Percentiles rank a stretch among this genome's conserved stretches.
Evolutionary conservation across 495 filamentous ascomycete species (phyloP).

Genomic region (Penicillium bovifimosum): DNA sequence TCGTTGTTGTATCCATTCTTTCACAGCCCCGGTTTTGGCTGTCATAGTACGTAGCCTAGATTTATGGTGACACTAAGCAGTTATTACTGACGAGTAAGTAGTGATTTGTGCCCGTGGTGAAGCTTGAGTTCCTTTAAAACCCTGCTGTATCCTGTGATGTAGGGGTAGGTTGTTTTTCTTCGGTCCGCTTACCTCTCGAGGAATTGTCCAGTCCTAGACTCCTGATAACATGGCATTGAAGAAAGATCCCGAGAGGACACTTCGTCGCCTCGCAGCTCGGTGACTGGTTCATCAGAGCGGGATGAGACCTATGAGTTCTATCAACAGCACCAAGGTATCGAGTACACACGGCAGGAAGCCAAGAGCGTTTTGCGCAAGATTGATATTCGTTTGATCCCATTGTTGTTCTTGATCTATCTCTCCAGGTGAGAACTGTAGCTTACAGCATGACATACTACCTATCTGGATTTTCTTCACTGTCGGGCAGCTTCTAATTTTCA

Average conservation of each 20-base stretch:
- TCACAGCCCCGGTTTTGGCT: too few species aligned
- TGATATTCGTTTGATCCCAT: constrained; percentile 48
- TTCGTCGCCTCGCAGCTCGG: constrained; percentile 3
- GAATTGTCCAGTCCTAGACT: not conserved
- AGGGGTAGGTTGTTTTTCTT: too few species aligned
- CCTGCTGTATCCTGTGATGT: not conserved
- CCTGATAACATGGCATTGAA: not conserved
- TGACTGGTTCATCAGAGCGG: constrained; percentile 11
- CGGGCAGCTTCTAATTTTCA: too few species aligned
- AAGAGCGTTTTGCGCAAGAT: constrained; percentile 50
- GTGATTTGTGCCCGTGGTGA: not conserved
- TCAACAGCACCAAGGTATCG: constrained; percentile 14
- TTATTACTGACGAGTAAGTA: too few species aligned
- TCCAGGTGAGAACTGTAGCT: constrained; percentile 31
- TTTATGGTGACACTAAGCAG: too few species aligned
- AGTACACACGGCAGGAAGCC: constrained; percentile 43
- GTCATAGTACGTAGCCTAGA: too few species aligned
- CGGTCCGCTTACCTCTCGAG: not conserved
- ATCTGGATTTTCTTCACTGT: too few species aligned
- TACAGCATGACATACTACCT: too few species aligned
- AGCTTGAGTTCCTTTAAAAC: not conserved
- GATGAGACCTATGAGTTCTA: constrained; percentile 27
- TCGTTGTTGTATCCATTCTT: too few species aligned
- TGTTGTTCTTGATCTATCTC: constrained; percentile 53
- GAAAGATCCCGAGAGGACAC: constrained; percentile 16